A percentile compares a stretch with the other conserved stretches of the same genome.
Conservation (phyloP, 164 flowering plant species). For the Nymphaea thermarum region DNA sequence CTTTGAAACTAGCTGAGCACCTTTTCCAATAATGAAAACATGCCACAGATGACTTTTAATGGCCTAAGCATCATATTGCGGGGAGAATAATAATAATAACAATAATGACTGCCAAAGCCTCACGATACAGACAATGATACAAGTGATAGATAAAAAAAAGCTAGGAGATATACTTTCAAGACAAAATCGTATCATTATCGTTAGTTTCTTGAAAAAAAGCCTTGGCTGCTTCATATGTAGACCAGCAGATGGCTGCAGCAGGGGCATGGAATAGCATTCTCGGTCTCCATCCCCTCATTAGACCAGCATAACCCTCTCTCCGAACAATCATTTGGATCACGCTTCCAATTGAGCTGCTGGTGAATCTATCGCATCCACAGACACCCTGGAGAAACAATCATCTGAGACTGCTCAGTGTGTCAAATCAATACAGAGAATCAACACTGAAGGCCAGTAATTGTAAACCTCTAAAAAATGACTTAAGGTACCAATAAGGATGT, state of each 20-base stretch:
- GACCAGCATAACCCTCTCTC: conserved; percentile 40
- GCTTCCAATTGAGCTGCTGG: conserved; percentile 28
- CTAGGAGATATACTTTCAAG: neutral
- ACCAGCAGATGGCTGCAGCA: conserved; percentile 67
- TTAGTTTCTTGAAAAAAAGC: conserved; percentile 22
- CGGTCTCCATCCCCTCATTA: conserved; percentile 41
- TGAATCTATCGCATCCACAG: conserved; percentile 46
- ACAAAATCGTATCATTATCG: conserved; percentile 1
- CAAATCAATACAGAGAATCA: neutral
- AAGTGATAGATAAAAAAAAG: neutral
- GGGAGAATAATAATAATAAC: neutral
- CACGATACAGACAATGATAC: neutral
- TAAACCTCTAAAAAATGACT: no score
- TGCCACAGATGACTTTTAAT: no score
- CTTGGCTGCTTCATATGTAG: conserved; percentile 49
- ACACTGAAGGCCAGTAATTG: no score
- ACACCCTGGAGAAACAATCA: conserved; percentile 26
- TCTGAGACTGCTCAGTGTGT: neutral
- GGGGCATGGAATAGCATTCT: conserved; percentile 60
- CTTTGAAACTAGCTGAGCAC: neutral
- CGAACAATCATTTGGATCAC: conserved; percentile 22
- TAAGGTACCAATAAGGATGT: no score
- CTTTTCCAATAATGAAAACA: neutral
- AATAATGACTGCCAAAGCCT: neutral
- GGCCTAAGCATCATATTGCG: neutral